Conservation (phyloP, 306 rosid genomes). For the Sicyos edulis region DNA sequence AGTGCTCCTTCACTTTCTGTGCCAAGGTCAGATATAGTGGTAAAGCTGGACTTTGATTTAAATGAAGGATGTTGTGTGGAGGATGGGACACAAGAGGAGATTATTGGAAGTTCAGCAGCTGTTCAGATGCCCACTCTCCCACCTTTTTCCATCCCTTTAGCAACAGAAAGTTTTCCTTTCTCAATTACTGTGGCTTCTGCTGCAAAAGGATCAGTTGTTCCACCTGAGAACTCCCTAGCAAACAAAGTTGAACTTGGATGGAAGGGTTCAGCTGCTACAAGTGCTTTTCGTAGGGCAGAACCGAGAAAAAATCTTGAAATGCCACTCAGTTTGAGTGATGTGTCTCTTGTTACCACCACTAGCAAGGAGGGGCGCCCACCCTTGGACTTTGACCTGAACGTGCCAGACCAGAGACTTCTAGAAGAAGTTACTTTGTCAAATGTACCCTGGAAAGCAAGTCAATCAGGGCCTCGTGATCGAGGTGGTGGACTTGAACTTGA, state of each 20-base stretch:
- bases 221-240: slow-evolving; percentile 60
- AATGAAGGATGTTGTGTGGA: slow-evolving; percentile 80
- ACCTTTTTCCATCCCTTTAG: slow-evolving; percentile 52
- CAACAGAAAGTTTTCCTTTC: slow-evolving; percentile 58
- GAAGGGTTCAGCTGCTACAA: slow-evolving; percentile 96
- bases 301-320: slow-evolving; percentile 60
- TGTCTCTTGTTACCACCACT: slow-evolving; percentile 29
- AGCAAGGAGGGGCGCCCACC: slow-evolving; percentile 54
- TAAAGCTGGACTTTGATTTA: slow-evolving; percentile 76
- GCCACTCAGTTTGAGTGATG: slow-evolving; percentile 32
- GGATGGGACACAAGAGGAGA: slow-evolving; percentile 57
- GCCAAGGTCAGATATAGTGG: slow-evolving; percentile 36
- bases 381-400: slow-evolving; percentile 81
- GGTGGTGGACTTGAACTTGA: slow-evolving; percentile 71
- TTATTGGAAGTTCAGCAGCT: slow-evolving; percentile 40
- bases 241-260: slow-evolving; percentile 76
- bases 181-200: slow-evolving; percentile 86
- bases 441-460: too few relatives aligned
- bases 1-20: slow-evolving; percentile 19
- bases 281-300: slow-evolving; percentile 95
- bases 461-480: slow-evolving; percentile 44
- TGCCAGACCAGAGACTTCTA: slow-evolving; percentile 56
- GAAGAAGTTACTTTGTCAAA: slow-evolving; percentile 52
- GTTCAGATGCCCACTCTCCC: slow-evolving; percentile 19
- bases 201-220: slow-evolving; percentile 76